These are phyloP conservation scores for Neurospora sp. DNA, from an alignment of 495 filamentous ascomycete genomes.

Conservation along the genomic window DNA sequence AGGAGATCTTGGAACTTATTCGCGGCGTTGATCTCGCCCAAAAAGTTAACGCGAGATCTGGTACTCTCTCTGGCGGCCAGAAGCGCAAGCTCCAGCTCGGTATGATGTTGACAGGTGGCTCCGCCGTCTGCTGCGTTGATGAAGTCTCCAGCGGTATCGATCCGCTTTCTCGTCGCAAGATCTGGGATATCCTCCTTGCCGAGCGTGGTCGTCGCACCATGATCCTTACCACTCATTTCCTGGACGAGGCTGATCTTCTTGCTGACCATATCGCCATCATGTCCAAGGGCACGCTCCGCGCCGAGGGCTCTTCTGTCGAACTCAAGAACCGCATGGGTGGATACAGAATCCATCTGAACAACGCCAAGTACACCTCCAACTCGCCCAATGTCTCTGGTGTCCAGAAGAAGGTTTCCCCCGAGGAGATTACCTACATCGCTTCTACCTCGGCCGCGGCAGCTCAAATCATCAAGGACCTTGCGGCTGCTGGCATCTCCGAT, in stretches of 20 bases:
- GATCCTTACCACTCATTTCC: slow-evolving; percentile 76
- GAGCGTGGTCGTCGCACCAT: slow-evolving; percentile 71
- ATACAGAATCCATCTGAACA: slow-evolving; percentile 65
- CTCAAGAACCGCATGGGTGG: slow-evolving; percentile 63
- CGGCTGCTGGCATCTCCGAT: slow-evolving; percentile 50
- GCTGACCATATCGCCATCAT: slow-evolving; percentile 72
- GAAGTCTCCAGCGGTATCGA: slow-evolving; percentile 79
- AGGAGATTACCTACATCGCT: slow-evolving; percentile 62
- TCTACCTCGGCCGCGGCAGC: slow-evolving; percentile 52
- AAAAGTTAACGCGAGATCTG: slow-evolving; percentile 56
- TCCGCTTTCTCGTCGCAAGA: slow-evolving; percentile 68
- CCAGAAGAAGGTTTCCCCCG: slow-evolving; percentile 47
- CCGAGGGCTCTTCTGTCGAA: slow-evolving; percentile 66
- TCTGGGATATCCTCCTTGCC: slow-evolving; percentile 81
- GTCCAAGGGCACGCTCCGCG: slow-evolving; percentile 60
- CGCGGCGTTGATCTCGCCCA: slow-evolving; percentile 55
- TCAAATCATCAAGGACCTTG: slow-evolving; percentile 54
- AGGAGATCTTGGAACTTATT: slow-evolving; percentile 50
- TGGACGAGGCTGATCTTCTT: slow-evolving; percentile 69
- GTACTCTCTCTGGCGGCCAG: slow-evolving; percentile 75
- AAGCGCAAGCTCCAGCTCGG: slow-evolving; percentile 84
- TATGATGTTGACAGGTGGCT: slow-evolving; percentile 89
- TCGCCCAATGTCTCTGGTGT: slow-evolving; percentile 47
- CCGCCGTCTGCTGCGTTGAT: slow-evolving; percentile 76
- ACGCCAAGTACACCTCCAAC: slow-evolving; percentile 29